Base-by-base conservation (phyloP, 371 early-diverging fungal species). In the Mortierella sp. region DNA sequence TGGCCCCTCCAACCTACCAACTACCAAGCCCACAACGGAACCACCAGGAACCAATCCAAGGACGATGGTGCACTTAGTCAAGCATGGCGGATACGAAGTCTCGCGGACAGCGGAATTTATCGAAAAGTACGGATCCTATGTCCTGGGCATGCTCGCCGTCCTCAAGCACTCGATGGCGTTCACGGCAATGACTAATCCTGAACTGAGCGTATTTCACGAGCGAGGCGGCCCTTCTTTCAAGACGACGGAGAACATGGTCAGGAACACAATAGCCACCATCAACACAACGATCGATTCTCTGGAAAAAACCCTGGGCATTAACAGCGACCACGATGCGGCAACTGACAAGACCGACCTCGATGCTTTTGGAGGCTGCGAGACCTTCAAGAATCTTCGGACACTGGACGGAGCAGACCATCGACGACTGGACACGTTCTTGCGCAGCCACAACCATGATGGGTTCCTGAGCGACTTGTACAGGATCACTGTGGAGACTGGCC, bases 131-230 rank as follows among this genome's bases (percentile, higher is more conserved):
- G 74, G 74, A 3, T 27, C 74, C 3, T 58, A 74, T 29, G 55
- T 74, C 41, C 74, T 74, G 29, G 74, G 74, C 2, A 74, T 74
- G 74, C 60, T 74, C 46, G 21, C 48, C 1, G 54, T 72, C 38
- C 51, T 72, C 5, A 68, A 68, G 38, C 68, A 68, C 11, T 68
- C 41, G 24, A 21, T 68, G 68, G 41, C 38, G 10, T 41, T 68
- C 41, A 21, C 68, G 11, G 21, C 68, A 68, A 24, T 68, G 24
- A 68, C 21, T 11, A 24, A 4, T 68, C 68, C 68, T 11, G 43
- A 21, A 10, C 41, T 68, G 38, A 24, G 68, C 21, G 41, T 68
- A 11, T 68, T 68, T 41, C 68, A 41, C 11, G 68, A 68, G 24
- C 41, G 24, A 41, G 11, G 2, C 43, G 68, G 24, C 41, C 68